A percentile compares a stretch with the other conserved stretches of the same genome.
phyloP scores from a whole-genome alignment of 139 green algal genomes.

The Coccomyxa sp. region DNA sequence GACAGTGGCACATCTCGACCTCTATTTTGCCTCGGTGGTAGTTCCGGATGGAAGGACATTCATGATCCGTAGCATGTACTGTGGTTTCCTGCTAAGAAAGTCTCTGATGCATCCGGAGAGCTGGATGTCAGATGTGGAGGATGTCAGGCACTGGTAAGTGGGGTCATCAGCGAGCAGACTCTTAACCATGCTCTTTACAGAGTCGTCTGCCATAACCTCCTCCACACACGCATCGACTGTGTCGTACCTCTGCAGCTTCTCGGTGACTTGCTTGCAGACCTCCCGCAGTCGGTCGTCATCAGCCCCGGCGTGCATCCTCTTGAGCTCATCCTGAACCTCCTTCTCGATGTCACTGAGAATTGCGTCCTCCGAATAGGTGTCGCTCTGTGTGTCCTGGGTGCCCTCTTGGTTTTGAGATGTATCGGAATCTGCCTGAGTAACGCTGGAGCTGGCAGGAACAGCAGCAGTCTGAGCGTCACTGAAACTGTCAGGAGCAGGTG shows the following conservation, averaged over 20 bases:
- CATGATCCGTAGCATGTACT: conserved; percentile 1
- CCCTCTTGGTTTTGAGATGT: neutral
- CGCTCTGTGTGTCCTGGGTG: neutral
- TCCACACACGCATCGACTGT: neutral
- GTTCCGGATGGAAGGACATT: neutral
- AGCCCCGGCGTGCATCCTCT: neutral
- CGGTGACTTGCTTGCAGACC: neutral
- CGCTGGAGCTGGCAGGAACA: neutral
- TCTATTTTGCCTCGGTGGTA: neutral
- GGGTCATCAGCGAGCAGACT: neutral
- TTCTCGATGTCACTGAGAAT: neutral
- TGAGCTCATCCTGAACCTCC: neutral
- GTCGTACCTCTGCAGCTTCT: neutral
- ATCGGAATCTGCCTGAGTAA: neutral
- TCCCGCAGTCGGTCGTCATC: neutral
- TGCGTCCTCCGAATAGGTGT: neutral
- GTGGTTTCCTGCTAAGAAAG: conserved; percentile 1
- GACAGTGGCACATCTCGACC: neutral
- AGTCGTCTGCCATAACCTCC: neutral
- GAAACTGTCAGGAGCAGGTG: neutral
- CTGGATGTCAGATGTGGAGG: neutral
- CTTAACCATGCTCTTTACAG: neutral
- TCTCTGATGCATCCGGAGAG: neutral
- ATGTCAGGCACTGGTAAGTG: neutral
- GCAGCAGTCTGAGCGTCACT: neutral